Evolutionary conservation across 164 flowering plant genomes (phyloP), one percentile per base, ranked within the genome.

Genomic region (Platanus orientalis): DNA sequence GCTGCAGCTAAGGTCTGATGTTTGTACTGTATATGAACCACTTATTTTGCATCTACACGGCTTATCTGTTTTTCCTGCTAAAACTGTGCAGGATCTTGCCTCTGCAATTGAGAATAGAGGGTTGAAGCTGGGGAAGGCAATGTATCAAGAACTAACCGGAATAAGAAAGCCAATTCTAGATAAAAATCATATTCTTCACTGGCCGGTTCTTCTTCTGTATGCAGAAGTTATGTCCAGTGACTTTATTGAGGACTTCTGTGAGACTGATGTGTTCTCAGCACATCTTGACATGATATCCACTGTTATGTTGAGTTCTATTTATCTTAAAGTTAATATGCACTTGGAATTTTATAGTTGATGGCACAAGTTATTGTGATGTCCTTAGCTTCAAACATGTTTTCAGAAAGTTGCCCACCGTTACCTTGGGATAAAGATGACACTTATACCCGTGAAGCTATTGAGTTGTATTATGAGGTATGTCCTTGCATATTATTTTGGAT

Each of bases 151-250:
- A 74, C 91, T 90, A 24, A 84, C 86, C 63, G 97, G 97, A 63
- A 32, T 79, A 50, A 82, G 75, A 67, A 94, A 84, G 69, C 96
- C 97, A 7, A 47, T 72, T 9, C 60, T 90, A 61, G 96, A 90
- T 74, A 77, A 73, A 64, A 71, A 73, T 69, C 80, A 78, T 50
- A 83, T 94, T 70, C 92, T 91, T 70, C 95, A 90, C 67, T 90
- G 97, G 98, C 97, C 96, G 5, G 97, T 90, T 74, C 79, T 91
- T 71, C 80, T 94, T 67, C 82, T 94, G 1, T 94, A 94, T 77
- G 83, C 95, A 28, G 97, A 94, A 77, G 89, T 81, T 69, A 94
- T 94, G 98, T 84, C 92, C 73, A 87, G 97, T 72, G 98, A 94
- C 78, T 76, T 94, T 34, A 84, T 94, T 61, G 97, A 91, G 71